Base-by-base conservation (phyloP, 139 green algal genomes). In the Mesotaenium endlicherianum region DNA sequence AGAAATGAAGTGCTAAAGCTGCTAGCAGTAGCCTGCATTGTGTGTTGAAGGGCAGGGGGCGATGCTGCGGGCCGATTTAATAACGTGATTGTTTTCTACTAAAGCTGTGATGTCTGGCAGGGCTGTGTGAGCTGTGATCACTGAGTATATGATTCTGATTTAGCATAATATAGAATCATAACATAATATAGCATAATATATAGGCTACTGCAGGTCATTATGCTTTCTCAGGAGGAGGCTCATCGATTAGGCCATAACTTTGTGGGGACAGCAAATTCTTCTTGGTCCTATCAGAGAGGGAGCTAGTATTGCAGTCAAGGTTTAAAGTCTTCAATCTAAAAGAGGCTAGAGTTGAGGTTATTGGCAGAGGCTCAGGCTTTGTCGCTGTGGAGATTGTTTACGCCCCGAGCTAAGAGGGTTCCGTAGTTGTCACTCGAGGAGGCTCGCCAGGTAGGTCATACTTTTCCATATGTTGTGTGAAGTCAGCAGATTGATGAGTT, bases 371-470 rank as follows among this genome's bases (percentile, higher is more conserved):
- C 87, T 94, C 86, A 41, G 97, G 97, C 17, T 99, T 99, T 75
- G 97, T 99, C 1, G 97, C 97, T 2, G 97, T 98, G 17, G 95
- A 98, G 83, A 98, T 99, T 87, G n/a, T 99, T 99, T 90, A 99
- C 97, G 1, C 97, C 96, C 0, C 91, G 95, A 31, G 97, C 97
- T 17, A 99, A 99, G 93, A 94, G 97, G 14, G 97, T 99, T 44
- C 90, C 99, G 89, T 96, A 99, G 90, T 93, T 99, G 59, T 96
- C 93, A 1, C 87, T 99, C 67, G 97, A 99, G 88, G 97, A 99
- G 91, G 97, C 97, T 1, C 91, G 96, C 34, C 94, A 98, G 87
- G 92, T 99, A 31, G 96, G 95, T 97, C n/a, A n/a, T 8, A 8
- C 8, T 26, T 26, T 57, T 8, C 8, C 58, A 31, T 16, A 41